These are phyloP conservation scores for Bothriochloa decipiens DNA, from an alignment of 176 grass and related monocot genomes.

Conservation along the genomic window DNA sequence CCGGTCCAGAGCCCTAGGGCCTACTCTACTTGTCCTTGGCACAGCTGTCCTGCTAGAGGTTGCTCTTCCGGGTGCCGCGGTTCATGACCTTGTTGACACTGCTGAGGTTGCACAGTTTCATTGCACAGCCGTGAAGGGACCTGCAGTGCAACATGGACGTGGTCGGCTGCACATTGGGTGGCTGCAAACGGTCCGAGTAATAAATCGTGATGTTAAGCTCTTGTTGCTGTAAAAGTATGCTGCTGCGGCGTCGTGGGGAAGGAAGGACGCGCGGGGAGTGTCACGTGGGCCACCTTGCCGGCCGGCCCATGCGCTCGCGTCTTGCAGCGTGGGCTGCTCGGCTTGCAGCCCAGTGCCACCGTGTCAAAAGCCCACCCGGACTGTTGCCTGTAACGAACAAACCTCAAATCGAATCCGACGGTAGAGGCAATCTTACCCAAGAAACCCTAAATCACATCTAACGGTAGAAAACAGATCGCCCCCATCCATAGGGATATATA, in stretches of 20 bases:
- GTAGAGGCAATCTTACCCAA: no score
- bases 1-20: not conserved
- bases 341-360: no score
- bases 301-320: not conserved
- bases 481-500: no score
- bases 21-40: not conserved
- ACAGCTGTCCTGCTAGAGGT: not conserved
- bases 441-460: no score
- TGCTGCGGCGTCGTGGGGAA: no score
- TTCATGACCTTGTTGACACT: not conserved
- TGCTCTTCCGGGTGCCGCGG: not conserved
- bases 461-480: no score
- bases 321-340: not conserved
- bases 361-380: no score
- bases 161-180: not conserved
- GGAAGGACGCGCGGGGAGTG: no score
- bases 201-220: no score
- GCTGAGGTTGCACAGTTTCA: not conserved
- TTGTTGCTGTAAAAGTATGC: no score
- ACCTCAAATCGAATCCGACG: no score
- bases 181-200: not conserved
- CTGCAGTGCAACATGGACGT: not conserved
- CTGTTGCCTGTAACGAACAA: no score
- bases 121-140: not conserved
- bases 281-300: not conserved